phyloP scores from a whole-genome alignment of 192 early-diverging fungal genomes.

The Mortierella alpina region DNA sequence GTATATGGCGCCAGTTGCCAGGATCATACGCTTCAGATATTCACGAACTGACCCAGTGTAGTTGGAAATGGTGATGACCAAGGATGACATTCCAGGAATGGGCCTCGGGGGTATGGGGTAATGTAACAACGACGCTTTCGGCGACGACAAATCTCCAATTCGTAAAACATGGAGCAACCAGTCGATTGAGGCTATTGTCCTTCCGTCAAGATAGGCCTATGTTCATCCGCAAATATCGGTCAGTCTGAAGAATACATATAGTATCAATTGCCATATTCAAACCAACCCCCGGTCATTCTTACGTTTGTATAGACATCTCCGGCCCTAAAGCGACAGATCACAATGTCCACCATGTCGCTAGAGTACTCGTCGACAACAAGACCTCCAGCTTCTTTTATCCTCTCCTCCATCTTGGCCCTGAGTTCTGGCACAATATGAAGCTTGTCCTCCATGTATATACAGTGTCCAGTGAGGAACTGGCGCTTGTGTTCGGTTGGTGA shows the following conservation, averaged over 20 bases:
- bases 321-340: slow-evolving; percentile 40
- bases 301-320: slow-evolving; percentile 40
- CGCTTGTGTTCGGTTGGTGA: not conserved
- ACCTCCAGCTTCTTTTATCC: slow-evolving; percentile 30
- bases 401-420: slow-evolving; percentile 11
- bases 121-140: slow-evolving; percentile 60
- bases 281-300: not conserved
- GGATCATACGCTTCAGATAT: slow-evolving; percentile 72
- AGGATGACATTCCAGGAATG: slow-evolving; percentile 58
- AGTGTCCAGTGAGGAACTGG: slow-evolving; percentile 10
- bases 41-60: slow-evolving; percentile 74
- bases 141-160: slow-evolving; percentile 50
- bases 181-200: slow-evolving; percentile 60
- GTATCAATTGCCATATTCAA: slow-evolving; percentile 1
- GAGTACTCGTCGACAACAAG: slow-evolving; percentile 26
- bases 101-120: slow-evolving; percentile 64
- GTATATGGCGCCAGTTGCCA: slow-evolving; percentile 71
- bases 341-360: slow-evolving; percentile 25
- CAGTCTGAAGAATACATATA: not conserved
- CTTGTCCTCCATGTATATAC: slow-evolving; percentile 22
- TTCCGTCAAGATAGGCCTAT: slow-evolving; percentile 53
- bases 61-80: slow-evolving; percentile 75
- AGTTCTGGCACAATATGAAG: slow-evolving; percentile 22
- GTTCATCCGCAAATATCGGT: not conserved
- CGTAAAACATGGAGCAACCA: slow-evolving; percentile 64